A percentile compares a stretch with the other conserved stretches of the same genome.
These are phyloP conservation scores for Pyricularia sp. DNA, from an alignment of 2,329 filamentous ascomycete species.

Conservation along the genomic window DNA sequence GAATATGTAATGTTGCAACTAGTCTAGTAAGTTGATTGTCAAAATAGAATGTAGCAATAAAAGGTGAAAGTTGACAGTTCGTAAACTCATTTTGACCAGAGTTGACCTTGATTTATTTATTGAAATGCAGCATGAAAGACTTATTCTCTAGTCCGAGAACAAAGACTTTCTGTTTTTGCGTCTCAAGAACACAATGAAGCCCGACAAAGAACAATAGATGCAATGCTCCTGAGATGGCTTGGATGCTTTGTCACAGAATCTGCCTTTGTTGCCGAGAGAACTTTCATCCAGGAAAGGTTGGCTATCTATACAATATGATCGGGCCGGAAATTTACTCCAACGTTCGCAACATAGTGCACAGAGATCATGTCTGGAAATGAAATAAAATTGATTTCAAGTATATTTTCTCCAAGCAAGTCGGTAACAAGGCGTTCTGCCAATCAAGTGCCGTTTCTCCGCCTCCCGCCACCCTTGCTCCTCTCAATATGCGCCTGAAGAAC, in stretches of 20 bases:
- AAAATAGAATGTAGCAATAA: not conserved
- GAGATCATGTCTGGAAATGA: not conserved
- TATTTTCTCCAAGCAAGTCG: not conserved
- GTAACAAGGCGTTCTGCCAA: not conserved
- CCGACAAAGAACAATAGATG: not conserved
- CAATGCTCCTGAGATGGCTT: not conserved
- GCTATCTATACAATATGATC: not conserved
- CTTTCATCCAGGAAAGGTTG: not conserved
- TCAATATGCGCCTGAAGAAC: constrained; percentile 74
- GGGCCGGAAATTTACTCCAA: not conserved
- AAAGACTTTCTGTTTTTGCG: not conserved
- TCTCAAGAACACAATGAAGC: not conserved
- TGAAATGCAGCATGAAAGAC: too few species aligned
- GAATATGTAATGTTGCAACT: not conserved
- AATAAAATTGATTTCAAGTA: not conserved
- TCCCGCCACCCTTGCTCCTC: constrained; percentile 74
- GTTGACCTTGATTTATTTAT: not conserved
- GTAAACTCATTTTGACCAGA: not conserved
- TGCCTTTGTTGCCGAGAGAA: not conserved
- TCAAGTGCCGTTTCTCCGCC: constrained; percentile 56
- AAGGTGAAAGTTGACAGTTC: too few species aligned
- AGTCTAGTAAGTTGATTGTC: not conserved
- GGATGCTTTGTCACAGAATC: not conserved
- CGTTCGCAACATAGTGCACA: not conserved
- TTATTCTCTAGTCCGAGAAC: not conserved